Conservation (phyloP, 2,329 filamentous ascomycete genomes). For the Fusarium sulawesiense region DNA sequence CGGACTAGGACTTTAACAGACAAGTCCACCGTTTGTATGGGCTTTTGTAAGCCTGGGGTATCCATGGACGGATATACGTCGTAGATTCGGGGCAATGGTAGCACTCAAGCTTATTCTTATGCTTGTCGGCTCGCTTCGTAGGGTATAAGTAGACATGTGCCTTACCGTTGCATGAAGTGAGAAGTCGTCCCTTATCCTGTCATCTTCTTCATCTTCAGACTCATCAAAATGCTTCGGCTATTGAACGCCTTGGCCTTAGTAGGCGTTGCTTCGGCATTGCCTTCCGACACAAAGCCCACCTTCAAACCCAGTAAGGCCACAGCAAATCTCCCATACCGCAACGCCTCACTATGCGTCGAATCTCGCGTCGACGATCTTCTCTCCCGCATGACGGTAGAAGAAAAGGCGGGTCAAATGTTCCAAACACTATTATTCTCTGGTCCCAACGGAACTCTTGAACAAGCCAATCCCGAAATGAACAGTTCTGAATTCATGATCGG, state of each 20-base stretch:
- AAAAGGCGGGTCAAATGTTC: conserved; percentile 61
- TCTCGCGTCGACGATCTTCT: conserved; percentile 54
- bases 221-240: not conserved
- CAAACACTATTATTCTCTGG: conserved; percentile 8
- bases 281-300: not conserved
- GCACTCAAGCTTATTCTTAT: not conserved
- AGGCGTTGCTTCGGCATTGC: not conserved
- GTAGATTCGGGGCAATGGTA: not conserved
- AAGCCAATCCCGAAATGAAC: conserved; percentile 4
- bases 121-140: not conserved
- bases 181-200: not conserved
- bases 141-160: not conserved
- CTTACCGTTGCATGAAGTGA: no score
- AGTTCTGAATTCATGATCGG: not conserved
- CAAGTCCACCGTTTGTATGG: not conserved
- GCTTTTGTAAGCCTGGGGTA: not conserved
- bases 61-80: not conserved
- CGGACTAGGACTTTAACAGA: not conserved
- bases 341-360: not conserved
- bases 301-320: not conserved
- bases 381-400: conserved; percentile 58
- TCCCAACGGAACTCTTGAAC: conserved; percentile 23
- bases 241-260: not conserved
- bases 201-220: not conserved
- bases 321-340: not conserved